A percentile compares a stretch with the other conserved stretches of the same genome.
Conservation (phyloP, 2,329 filamentous ascomycete species). For the Fusarium sp. region DNA sequence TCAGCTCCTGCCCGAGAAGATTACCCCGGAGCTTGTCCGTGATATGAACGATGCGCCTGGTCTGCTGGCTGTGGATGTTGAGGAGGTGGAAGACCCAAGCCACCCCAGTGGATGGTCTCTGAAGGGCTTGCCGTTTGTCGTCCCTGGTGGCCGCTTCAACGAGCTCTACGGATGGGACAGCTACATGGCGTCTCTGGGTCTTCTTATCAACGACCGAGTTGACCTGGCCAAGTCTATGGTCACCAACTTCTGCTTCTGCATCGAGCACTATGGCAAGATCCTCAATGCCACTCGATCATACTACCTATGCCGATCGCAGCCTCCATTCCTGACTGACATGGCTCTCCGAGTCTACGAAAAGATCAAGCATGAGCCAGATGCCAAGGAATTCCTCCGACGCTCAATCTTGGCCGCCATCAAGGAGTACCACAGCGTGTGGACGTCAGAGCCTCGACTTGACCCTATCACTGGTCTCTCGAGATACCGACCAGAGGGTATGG, state of each 20-base stretch:
- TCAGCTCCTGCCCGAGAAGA: slow-evolving; percentile 78
- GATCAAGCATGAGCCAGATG: slow-evolving; percentile 86
- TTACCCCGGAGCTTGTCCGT: slow-evolving; percentile 84
- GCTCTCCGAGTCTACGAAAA: slow-evolving; percentile 92
- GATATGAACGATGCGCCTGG: slow-evolving; percentile 90
- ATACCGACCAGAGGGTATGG: slow-evolving; percentile 85
- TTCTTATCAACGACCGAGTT: slow-evolving; percentile 86
- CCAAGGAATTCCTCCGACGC: slow-evolving; percentile 82
- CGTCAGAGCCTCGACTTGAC: slow-evolving; percentile 80
- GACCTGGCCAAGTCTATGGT: slow-evolving; percentile 96
- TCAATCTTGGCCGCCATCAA: slow-evolving; percentile 94
- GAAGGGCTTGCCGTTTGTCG: slow-evolving; percentile 91
- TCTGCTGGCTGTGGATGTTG: slow-evolving; percentile 89
- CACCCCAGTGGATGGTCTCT: slow-evolving; percentile 75
- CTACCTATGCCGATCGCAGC: slow-evolving; percentile 93
- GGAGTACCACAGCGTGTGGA: slow-evolving; percentile 94
- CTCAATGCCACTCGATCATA: slow-evolving; percentile 97
- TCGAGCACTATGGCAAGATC: slow-evolving; percentile 98
- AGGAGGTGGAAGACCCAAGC: slow-evolving; percentile 73
- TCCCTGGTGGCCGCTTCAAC: slow-evolving; percentile 97
- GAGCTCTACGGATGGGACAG: slow-evolving; percentile 99
- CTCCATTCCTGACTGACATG: slow-evolving; percentile 98
- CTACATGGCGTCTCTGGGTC: slow-evolving; percentile 95
- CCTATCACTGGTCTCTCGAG: slow-evolving; percentile 82
- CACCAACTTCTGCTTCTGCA: slow-evolving; percentile 96